Base-by-base conservation (phyloP, 805 yeast genomes). In the Tetrapisispora iriomotensis region DNA sequence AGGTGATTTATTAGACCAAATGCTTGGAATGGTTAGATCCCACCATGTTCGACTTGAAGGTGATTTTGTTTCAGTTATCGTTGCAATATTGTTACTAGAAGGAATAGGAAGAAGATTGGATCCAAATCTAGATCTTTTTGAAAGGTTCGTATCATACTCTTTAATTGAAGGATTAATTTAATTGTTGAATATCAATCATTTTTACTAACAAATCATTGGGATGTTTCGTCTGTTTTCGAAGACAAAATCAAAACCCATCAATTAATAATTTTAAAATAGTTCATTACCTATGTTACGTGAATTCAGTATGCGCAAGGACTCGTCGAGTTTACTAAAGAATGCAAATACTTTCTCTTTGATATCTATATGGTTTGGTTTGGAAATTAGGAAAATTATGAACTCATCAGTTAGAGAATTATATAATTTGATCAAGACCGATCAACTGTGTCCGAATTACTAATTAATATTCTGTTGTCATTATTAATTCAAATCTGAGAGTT, bases 31-130 rank as follows among this genome's bases (percentile, higher is more conserved):
- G 96, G 97, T 92, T 15, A 68, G 97, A 45, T 66, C 69, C 9
- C 98, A 92, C 60, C 99, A 92, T 60, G 98, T 92, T 18, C 72
- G 96, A 54, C 83, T 92, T 95, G 99, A 92, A 56, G 94, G 95
- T 6, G 98, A 92, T 60, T 92, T 92, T 55, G 79, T 92, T 31
- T 86, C 95, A 23, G 95, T 92, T 19, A 82, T 92, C n/a, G 86
- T 92, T 24, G 95, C 97, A 1, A 87, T 92, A 19, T 64, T 92
- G 39, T 67, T 92, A 40, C 65, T 92, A 41, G 98, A 92, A 61
- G 99, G 99, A 9, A 82, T 92, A 39, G 97, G 98, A 17, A 71
- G 97, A 55, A 95, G 82, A 60, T 68, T 92, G 40, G 95, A 92
- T 60, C 96, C 97, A 2, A 78, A 86, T 31, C 68, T 92, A 53